Evolutionary conservation across 2,329 filamentous ascomycete species (phyloP).

Genomic region (Trichoderma sp.): DNA sequence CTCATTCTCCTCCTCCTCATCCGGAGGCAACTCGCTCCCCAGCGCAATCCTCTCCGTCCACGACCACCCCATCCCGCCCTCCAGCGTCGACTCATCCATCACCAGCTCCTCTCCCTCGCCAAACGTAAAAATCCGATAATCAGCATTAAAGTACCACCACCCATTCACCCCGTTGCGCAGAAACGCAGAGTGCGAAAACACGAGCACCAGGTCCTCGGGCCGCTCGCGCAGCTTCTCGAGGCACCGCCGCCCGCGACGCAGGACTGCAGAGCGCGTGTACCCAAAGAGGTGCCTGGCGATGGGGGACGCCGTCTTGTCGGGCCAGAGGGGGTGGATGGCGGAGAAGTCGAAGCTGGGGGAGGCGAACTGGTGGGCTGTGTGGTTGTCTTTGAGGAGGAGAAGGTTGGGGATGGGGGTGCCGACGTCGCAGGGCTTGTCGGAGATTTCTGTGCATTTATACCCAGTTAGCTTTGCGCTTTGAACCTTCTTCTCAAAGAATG

Average conservation of each 20-base stretch:
- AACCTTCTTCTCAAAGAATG: background rate
- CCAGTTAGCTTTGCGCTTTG: background rate
- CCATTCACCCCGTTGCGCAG: slow-evolving; percentile 60
- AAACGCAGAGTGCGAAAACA: slow-evolving; percentile 68
- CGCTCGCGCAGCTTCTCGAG: slow-evolving; percentile 55
- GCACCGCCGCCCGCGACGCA: slow-evolving; percentile 56
- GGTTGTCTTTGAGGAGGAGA: slow-evolving; percentile 10
- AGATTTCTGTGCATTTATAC: slow-evolving; percentile 49
- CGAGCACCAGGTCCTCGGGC: slow-evolving; percentile 63
- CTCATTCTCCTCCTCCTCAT: slow-evolving; percentile 28
- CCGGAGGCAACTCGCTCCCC: slow-evolving; percentile 45
- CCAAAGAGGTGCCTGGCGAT: slow-evolving; percentile 50
- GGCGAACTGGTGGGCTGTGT: slow-evolving; percentile 51
- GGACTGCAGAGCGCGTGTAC: slow-evolving; percentile 55
- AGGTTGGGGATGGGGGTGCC: slow-evolving; percentile 54
- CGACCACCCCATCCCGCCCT: slow-evolving; percentile 44
- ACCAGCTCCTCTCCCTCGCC: slow-evolving; percentile 40
- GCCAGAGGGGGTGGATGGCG: slow-evolving; percentile 60
- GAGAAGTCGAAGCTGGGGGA: slow-evolving; percentile 54
- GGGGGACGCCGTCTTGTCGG: slow-evolving; percentile 61
- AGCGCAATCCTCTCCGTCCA: slow-evolving; percentile 43
- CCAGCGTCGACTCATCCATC: slow-evolving; percentile 49
- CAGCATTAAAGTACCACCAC: slow-evolving; percentile 61
- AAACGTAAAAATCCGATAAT: slow-evolving; percentile 66
- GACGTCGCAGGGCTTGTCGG: slow-evolving; percentile 62